phyloP scores from a whole-genome alignment of 306 rosid species.

The Oemleria cerasiformis region DNA sequence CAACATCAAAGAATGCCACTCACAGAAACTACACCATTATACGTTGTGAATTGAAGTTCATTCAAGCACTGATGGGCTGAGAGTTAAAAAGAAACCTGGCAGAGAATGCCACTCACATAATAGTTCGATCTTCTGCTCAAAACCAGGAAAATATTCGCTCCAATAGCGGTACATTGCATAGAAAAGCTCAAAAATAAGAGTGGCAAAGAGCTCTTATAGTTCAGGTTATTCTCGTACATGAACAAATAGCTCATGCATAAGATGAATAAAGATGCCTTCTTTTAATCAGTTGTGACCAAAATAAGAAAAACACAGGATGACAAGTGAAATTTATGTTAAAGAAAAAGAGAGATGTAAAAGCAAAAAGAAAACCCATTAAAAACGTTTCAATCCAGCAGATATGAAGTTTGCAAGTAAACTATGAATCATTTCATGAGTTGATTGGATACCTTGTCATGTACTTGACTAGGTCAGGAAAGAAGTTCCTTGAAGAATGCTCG shows the following conservation, averaged over 20 bases:
- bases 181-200: not conserved
- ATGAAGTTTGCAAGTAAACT: slow-evolving; percentile 15
- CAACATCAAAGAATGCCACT: not conserved
- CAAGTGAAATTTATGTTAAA: not conserved
- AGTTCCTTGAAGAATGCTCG: slow-evolving; percentile 67
- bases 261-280: not conserved
- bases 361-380: not conserved
- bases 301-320: not conserved
- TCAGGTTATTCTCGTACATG: not conserved
- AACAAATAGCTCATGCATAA: not conserved
- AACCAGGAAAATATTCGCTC: slow-evolving; percentile 1
- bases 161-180: not conserved
- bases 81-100: not conserved
- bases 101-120: slow-evolving; percentile 1
- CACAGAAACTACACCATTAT: not conserved
- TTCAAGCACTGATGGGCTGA: not conserved
- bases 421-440: slow-evolving; percentile 20
- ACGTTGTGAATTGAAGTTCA: not conserved
- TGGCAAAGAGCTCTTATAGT: not conserved
- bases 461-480: slow-evolving; percentile 57
- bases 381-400: not conserved
- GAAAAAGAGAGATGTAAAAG: not conserved
- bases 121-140: not conserved
- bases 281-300: not conserved
- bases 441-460: slow-evolving; percentile 80